phyloP scores from a whole-genome alignment of 495 filamentous ascomycete species.

The Neurospora intermedia region DNA sequence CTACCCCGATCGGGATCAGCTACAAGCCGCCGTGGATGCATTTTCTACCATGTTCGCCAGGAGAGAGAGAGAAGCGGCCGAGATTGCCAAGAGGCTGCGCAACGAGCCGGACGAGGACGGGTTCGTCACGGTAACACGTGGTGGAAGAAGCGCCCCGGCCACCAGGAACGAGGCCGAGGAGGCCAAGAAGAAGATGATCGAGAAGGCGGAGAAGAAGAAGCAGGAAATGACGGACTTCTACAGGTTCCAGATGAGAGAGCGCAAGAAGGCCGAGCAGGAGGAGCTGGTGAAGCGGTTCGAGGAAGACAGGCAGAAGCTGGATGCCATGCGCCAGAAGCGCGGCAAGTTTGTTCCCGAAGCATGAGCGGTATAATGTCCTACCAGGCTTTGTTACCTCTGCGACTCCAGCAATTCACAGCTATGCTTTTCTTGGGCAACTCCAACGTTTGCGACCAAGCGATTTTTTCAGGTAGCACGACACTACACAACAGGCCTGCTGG shows the following conservation, averaged over 20 bases:
- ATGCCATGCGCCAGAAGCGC: conserved; percentile 47
- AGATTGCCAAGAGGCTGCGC: conserved; percentile 50
- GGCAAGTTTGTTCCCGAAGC: conserved; percentile 47
- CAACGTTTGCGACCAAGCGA: neutral
- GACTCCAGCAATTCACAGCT: neutral
- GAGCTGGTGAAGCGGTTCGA: conserved; percentile 58
- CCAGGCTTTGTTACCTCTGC: neutral
- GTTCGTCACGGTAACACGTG: conserved; percentile 82
- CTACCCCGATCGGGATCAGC: conserved; percentile 51
- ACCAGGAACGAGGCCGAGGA: conserved; percentile 63
- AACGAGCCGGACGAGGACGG: conserved; percentile 87
- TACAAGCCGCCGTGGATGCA: conserved; percentile 64
- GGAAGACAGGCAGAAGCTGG: conserved; percentile 50
- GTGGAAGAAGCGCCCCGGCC: conserved; percentile 62
- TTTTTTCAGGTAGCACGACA: neutral
- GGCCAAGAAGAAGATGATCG: conserved; percentile 61
- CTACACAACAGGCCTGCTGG: neutral
- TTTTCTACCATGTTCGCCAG: conserved; percentile 68
- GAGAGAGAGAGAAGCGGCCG: conserved; percentile 54
- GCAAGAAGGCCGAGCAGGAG: conserved; percentile 69
- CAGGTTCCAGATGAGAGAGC: conserved; percentile 83
- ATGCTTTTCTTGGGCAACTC: neutral
- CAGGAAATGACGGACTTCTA: conserved; percentile 72
- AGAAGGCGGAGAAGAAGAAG: conserved; percentile 54
- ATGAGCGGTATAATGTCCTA: conserved; percentile 12